phyloP scores from a whole-genome alignment of 805 yeast species.

The Ogataea degrootiae region DNA sequence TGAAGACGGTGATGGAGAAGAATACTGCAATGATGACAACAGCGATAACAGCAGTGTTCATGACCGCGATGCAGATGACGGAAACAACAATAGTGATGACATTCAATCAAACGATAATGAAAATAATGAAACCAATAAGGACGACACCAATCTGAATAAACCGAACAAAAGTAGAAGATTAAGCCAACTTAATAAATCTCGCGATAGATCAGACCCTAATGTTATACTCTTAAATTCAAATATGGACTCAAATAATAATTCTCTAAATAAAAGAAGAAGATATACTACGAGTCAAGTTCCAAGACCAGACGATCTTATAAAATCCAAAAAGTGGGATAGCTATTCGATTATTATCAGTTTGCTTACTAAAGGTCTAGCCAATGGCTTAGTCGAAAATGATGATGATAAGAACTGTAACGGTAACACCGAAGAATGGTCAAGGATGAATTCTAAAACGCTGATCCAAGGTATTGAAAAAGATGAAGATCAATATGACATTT shows the following conservation, averaged over 20 bases:
- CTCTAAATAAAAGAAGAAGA: background rate
- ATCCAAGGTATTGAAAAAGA: slow-evolving; percentile 7
- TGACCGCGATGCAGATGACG: background rate
- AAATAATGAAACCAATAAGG: background rate
- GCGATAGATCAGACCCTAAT: background rate
- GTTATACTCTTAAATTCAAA: background rate
- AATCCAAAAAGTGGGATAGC: slow-evolving; percentile 20
- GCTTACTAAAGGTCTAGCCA: slow-evolving; percentile 21
- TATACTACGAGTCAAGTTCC: background rate
- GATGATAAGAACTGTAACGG: slow-evolving; percentile 21
- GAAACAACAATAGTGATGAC: background rate
- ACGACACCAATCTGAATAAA: background rate
- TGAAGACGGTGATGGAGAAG: background rate
- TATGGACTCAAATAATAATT: background rate
- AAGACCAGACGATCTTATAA: slow-evolving; percentile 2
- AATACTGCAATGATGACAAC: background rate
- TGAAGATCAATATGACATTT: slow-evolving; percentile 21
- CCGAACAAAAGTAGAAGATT: too few relatives aligned
- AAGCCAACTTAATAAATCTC: background rate
- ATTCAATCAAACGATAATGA: background rate
- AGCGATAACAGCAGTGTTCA: background rate
- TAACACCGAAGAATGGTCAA: slow-evolving; percentile 29
- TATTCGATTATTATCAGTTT: slow-evolving; percentile 23
- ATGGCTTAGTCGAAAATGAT: slow-evolving; percentile 17
- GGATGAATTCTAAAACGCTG: slow-evolving; percentile 8